phyloP scores from a whole-genome alignment of 2,329 filamentous ascomycete species.

The Sporothrix schenckii region DNA sequence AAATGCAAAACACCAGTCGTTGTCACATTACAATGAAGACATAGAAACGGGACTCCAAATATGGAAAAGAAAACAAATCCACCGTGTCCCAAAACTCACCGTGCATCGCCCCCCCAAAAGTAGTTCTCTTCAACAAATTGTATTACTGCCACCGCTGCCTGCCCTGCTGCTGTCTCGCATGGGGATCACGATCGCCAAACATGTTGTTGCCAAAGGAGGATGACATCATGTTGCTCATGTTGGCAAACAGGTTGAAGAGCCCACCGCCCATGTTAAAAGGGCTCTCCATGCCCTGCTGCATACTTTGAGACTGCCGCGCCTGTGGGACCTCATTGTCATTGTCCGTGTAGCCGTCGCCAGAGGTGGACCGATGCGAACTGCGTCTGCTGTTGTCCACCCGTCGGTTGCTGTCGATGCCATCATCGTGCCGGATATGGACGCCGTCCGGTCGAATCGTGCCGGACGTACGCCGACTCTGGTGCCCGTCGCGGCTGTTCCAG shows the following conservation, averaged over 20 bases:
- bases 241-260: neutral
- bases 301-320: neutral
- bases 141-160: neutral
- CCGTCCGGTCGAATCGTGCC: conserved; percentile 22
- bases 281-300: neutral
- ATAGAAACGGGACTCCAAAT: neutral
- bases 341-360: neutral
- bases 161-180: conserved; percentile 5
- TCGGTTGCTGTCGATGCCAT: neutral
- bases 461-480: conserved; percentile 24
- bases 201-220: neutral
- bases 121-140: neutral
- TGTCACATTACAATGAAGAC: neutral
- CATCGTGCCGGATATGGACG: too few relatives aligned
- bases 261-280: too few relatives aligned
- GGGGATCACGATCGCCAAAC: neutral
- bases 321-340: neutral
- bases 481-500: conserved; percentile 33
- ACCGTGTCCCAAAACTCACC: neutral
- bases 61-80: neutral
- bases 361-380: neutral
- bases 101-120: neutral
- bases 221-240: neutral
- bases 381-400: neutral
- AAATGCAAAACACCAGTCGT: neutral